Evolutionary conservation across 257 asterid species (phyloP).

Genomic region (Nicotiana obtusifolia): DNA sequence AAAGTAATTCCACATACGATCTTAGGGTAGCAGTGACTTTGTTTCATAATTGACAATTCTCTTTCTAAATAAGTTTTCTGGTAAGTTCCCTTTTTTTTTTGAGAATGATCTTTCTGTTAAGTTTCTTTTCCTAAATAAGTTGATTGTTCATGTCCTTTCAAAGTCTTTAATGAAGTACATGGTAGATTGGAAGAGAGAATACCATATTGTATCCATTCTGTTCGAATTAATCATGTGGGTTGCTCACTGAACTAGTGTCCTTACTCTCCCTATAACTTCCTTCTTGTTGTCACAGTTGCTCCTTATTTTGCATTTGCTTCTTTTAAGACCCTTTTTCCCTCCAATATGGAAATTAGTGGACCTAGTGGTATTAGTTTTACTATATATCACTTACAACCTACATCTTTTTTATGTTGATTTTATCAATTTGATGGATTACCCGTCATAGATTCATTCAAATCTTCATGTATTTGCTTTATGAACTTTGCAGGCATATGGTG

Average conservation of each 20-base stretch:
- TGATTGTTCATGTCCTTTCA: background rate
- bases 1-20: background rate
- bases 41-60: background rate
- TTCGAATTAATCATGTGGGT: background rate
- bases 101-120: background rate
- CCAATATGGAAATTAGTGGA: background rate
- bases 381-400: background rate
- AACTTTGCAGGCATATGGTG: constrained; percentile 67
- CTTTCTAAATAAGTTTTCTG: background rate
- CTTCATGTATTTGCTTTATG: constrained; percentile 5
- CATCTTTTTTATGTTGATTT: background rate
- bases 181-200: background rate
- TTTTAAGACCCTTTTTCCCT: background rate
- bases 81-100: background rate
- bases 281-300: background rate
- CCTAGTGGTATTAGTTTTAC: background rate
- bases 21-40: background rate
- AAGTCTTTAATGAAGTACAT: background rate
- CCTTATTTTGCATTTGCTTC: background rate
- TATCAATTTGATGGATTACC: background rate
- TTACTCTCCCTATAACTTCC: background rate
- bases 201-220: background rate
- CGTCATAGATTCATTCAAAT: background rate
- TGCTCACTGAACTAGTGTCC: background rate
- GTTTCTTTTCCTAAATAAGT: background rate